phyloP scores from a whole-genome alignment of 345 rosid species.

The Pistacia vera region DNA sequence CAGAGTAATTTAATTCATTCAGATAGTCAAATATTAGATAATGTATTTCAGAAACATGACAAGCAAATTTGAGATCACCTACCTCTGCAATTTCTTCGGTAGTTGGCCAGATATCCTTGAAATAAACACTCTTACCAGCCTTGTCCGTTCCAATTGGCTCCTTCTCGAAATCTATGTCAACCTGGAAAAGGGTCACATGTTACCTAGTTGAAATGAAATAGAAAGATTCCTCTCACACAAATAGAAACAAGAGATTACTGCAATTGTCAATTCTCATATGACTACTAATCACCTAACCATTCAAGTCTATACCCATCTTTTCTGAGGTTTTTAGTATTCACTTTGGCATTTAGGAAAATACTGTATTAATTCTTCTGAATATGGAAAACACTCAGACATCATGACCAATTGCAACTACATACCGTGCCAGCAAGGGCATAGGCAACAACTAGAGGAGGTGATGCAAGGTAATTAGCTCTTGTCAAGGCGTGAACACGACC shows the following conservation, averaged over 20 bases:
- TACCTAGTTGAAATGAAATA: neutral
- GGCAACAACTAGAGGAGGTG: constrained; percentile 97
- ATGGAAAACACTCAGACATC: neutral
- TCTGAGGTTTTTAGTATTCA: neutral
- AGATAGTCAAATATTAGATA: constrained; percentile 12
- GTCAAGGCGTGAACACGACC: constrained; percentile 98
- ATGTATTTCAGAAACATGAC: neutral
- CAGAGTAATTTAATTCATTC: constrained; percentile 14
- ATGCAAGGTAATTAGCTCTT: constrained; percentile 99
- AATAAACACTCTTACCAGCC: constrained; percentile 76
- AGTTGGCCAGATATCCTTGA: constrained; percentile 96
- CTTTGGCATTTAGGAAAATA: neutral
- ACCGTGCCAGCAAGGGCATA: constrained; percentile 99
- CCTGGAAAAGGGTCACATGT: constrained; percentile 47
- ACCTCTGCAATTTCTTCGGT: constrained; percentile 94
- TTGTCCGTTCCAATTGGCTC: constrained; percentile 93
- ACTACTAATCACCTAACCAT: neutral
- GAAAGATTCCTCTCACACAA: neutral
- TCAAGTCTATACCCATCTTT: neutral
- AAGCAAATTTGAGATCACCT: constrained; percentile 13
- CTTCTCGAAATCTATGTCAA: constrained; percentile 88
- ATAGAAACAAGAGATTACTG: neutral
- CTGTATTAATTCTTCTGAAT: neutral
- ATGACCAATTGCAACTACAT: constrained; percentile 20
- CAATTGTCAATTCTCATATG: neutral